Evolutionary conservation across 345 rosid genomes (phyloP), one percentile per base, ranked within the genome.

Genomic region (Raphanus raphanistrum): DNA sequence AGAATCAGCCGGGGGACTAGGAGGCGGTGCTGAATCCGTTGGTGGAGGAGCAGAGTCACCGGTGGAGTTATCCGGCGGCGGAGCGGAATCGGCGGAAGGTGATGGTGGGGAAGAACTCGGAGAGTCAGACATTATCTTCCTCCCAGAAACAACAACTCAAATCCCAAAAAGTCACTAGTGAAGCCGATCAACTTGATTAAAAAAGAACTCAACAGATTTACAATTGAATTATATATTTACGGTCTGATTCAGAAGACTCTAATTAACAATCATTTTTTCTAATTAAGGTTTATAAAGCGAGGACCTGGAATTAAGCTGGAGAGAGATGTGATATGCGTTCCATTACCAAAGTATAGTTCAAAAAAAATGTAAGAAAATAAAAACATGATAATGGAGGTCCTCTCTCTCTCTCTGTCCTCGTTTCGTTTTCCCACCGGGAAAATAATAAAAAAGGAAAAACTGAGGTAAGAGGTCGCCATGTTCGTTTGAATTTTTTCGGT

Each of bases 41-140:
- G 84, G 79, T 0, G 86, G 82, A 73, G 78, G 78, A 16, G 81
- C 10, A 17, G 76, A 63, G 3, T 5, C 72, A 8, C 68, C 79
- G 41, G 29, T 15, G 0, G 83, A 70, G 59, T 3, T 67, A 55
- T 36, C 76, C 13, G 81, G 81, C 2, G 80, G 77, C 0, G 80
- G 77, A 68, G 0, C 0, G 0, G 76, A 70, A 57, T 58, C 73
- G 0, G 55, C 59, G 0, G 79, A 16, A 6, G 82, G 82, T 63
- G 71, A 62, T 1, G 82, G 79, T 28, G 81, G 76, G 8, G 85
- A 77, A 80, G 86, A 64, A 79, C 73, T 43, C 63, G 87, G 85
- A 54, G 82, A 33, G 28, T 16, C 81, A 54, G 82, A 81, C 91
- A 86, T 88, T 73, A 7, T 7, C 6, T 35, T 45, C 16, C 45